A percentile compares a stretch with the other conserved stretches of the same genome.
Conservation (phyloP, 1,284 basidiomycete species). For the Apiotrichum siamense region DNA sequence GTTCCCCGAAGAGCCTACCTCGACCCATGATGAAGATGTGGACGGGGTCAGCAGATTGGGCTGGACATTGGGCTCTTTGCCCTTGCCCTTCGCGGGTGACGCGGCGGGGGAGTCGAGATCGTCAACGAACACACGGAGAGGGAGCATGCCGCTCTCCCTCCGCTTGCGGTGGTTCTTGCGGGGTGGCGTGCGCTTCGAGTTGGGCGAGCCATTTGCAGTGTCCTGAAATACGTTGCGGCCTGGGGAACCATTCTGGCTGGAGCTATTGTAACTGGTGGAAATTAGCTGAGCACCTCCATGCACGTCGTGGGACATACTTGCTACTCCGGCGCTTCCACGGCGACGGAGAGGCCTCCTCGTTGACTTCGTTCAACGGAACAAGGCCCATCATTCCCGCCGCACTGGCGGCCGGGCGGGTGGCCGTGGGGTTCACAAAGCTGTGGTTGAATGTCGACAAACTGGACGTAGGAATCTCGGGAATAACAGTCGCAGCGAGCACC, state of each 20-base stretch:
- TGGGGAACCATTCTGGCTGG: background rate
- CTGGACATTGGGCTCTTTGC: background rate
- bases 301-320: too few species aligned
- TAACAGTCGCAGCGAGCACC: background rate
- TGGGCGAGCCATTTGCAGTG: background rate
- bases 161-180: constrained; percentile 1
- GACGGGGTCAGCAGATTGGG: background rate
- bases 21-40: background rate
- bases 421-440: constrained; percentile 7
- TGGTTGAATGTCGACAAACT: background rate
- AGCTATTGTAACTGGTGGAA: background rate
- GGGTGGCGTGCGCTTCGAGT: background rate
- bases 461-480: background rate
- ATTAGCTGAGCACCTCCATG: background rate
- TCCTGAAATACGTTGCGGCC: background rate
- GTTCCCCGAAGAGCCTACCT: background rate
- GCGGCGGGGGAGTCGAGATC: background rate
- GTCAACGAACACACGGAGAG: background rate
- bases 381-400: background rate
- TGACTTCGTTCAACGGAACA: background rate
- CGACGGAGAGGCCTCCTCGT: constrained; percentile 1
- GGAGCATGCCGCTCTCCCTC: constrained; percentile 9
- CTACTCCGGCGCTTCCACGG: background rate
- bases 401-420: constrained; percentile 13
- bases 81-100: background rate